Evolutionary conservation across 2,329 filamentous ascomycete species (phyloP).

Genomic region (Cladobotryum protrusum): DNA sequence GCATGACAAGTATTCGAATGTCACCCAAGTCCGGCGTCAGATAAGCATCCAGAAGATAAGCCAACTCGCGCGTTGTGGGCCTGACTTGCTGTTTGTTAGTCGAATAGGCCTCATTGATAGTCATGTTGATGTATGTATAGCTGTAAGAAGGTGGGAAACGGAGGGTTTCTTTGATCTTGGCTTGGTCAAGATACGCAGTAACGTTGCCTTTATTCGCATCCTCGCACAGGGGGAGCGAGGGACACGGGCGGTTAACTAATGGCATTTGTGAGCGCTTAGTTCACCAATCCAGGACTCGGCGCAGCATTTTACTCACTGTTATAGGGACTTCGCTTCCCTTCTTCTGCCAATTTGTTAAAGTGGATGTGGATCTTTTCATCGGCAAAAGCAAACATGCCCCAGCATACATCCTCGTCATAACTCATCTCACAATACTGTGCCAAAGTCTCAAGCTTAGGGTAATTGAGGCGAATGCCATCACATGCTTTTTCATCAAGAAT

Average conservation of each 20-base stretch:
- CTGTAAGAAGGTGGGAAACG: conserved; percentile 56
- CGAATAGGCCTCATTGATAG: conserved; percentile 63
- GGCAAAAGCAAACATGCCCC: conserved; percentile 25
- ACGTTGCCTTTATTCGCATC: conserved; percentile 16
- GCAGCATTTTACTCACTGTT: conserved; percentile 29
- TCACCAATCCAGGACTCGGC: neutral
- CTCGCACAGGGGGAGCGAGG: conserved; percentile 7
- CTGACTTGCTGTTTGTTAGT: conserved; percentile 1
- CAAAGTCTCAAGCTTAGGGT: conserved; percentile 40
- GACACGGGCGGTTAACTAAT: conserved; percentile 10
- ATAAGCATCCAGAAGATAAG: conserved; percentile 13
- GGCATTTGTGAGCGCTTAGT: neutral
- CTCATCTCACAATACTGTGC: conserved; percentile 68
- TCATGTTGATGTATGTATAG: conserved; percentile 88
- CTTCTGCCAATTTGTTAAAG: conserved; percentile 31
- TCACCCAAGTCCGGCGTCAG: conserved; percentile 12
- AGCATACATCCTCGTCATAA: conserved; percentile 79
- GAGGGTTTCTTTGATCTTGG: conserved; percentile 14
- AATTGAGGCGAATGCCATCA: conserved; percentile 27
- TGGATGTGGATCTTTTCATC: conserved; percentile 33
- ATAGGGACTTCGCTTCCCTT: conserved; percentile 35
- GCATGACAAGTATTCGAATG: conserved; percentile 16
- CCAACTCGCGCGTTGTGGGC: conserved; percentile 11
- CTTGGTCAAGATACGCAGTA: conserved; percentile 20
- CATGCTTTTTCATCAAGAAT: conserved; percentile 16